These are phyloP conservation scores for Candida vartiovaarae DNA, from an alignment of 805 yeast genomes.

Conservation along the genomic window DNA sequence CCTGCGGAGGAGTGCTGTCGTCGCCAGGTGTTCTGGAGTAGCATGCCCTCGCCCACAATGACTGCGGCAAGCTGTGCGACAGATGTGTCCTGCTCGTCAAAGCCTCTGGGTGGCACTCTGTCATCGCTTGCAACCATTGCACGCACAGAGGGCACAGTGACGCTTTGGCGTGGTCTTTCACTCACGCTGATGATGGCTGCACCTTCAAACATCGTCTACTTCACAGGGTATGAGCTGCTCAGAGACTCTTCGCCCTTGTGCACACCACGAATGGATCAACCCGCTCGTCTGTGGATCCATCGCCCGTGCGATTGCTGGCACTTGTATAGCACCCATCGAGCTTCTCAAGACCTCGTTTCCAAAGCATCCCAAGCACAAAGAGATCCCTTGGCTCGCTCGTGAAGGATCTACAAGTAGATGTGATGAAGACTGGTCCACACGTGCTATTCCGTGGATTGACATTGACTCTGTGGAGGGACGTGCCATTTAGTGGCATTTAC, in stretches of 20 bases:
- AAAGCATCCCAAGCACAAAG: constrained; percentile 63
- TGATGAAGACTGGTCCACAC: constrained; percentile 47
- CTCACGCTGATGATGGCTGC: constrained; percentile 81
- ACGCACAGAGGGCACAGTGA: constrained; percentile 61
- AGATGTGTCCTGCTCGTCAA: constrained; percentile 17
- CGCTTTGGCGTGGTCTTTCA: constrained; percentile 87
- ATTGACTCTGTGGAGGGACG: constrained; percentile 93
- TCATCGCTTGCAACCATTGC: constrained; percentile 67
- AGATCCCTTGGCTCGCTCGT: constrained; percentile 35
- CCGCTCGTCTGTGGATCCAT: constrained; percentile 82
- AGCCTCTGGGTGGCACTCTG: constrained; percentile 53
- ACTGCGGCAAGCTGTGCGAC: constrained; percentile 3
- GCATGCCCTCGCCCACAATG: constrained; percentile 5
- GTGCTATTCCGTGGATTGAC: constrained; percentile 79
- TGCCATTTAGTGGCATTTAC: constrained; percentile 91
- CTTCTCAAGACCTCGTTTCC: constrained; percentile 85
- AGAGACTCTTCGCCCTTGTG: constrained; percentile 64
- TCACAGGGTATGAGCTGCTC: constrained; percentile 85
- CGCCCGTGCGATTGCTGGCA: constrained; percentile 79
- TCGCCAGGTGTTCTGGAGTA: constrained; percentile 30
- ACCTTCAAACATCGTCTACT: constrained; percentile 90
- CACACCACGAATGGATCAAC: constrained; percentile 36
- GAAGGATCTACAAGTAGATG: constrained; percentile 44
- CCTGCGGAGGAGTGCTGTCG: constrained; percentile 36
- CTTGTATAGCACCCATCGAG: constrained; percentile 82